Evolutionary conservation across 129 eudicot species (phyloP).

Genomic region (Chrysanthemum seticuspe): DNA sequence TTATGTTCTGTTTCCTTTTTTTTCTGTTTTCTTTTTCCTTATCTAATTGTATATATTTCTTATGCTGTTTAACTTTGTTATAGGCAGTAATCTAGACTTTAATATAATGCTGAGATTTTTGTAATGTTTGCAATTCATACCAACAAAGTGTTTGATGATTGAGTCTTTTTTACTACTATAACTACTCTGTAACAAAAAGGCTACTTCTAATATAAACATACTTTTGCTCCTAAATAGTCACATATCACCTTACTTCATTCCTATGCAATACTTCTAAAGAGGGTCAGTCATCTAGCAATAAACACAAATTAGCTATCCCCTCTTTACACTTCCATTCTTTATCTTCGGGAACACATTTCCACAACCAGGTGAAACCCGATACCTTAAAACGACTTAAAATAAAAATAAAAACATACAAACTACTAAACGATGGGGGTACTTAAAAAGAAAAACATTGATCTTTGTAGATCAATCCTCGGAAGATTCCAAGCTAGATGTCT

Average conservation of each 20-base stretch:
- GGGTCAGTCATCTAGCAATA: conserved; percentile 28
- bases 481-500: no score
- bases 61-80: no score
- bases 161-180: no score
- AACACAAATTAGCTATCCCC: conserved; percentile 26
- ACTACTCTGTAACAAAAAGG: no score
- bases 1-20: no score
- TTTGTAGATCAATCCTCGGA: no score
- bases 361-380: conserved; percentile 29
- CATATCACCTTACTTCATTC: conserved; percentile 10
- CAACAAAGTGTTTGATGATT: no score
- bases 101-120: no score
- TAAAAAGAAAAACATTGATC: background rate
- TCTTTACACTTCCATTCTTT: conserved; percentile 17
- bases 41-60: no score
- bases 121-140: no score
- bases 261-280: conserved; percentile 15
- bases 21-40: no score
- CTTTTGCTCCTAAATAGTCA: conserved; percentile 25
- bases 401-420: background rate
- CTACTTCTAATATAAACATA: conserved; percentile 30
- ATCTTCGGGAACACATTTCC: conserved; percentile 13
- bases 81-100: no score
- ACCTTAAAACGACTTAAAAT: conserved; percentile 11
- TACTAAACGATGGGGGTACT: conserved; percentile 3